phyloP scores from a whole-genome alignment of 2,329 filamentous ascomycete genomes.

The Colletotrichum liaoningense region DNA sequence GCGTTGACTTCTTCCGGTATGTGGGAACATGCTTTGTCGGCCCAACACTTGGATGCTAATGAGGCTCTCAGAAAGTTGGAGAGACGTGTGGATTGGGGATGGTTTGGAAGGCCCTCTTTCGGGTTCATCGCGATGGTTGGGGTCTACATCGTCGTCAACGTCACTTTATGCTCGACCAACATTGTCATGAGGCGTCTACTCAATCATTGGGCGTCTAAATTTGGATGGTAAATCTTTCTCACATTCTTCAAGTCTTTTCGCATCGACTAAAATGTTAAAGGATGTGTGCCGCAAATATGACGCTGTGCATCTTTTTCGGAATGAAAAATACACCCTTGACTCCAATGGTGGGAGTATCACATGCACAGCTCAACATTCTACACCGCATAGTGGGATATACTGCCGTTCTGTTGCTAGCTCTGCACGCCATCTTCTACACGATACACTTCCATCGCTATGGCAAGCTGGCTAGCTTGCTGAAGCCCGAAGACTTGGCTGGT shows the following conservation, averaged over 20 bases:
- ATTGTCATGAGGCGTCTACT: neutral
- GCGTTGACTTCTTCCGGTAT: neutral
- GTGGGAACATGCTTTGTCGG: neutral
- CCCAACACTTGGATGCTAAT: neutral
- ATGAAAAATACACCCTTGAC: constrained; percentile 61
- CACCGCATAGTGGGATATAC: constrained; percentile 59
- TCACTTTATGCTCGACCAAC: neutral
- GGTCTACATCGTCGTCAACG: neutral
- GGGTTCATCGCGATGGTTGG: neutral
- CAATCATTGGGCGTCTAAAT: constrained; percentile 37
- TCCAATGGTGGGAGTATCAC: constrained; percentile 49
- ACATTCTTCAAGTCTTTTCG: neutral
- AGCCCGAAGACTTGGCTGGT: constrained; percentile 46
- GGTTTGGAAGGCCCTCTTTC: constrained; percentile 10
- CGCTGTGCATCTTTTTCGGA: constrained; percentile 54
- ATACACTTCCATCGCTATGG: constrained; percentile 42
- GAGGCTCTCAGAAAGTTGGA: neutral
- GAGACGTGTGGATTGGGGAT: neutral
- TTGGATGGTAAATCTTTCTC: constrained; percentile 38
- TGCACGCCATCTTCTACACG: constrained; percentile 51
- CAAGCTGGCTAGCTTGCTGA: constrained; percentile 40
- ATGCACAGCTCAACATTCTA: constrained; percentile 59
- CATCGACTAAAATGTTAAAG: constrained; percentile 43
- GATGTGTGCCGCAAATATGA: constrained; percentile 56
- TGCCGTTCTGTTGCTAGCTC: constrained; percentile 47